Evolutionary conservation across 306 rosid species (phyloP).

Genomic region (Ochetophila trinervis): DNA sequence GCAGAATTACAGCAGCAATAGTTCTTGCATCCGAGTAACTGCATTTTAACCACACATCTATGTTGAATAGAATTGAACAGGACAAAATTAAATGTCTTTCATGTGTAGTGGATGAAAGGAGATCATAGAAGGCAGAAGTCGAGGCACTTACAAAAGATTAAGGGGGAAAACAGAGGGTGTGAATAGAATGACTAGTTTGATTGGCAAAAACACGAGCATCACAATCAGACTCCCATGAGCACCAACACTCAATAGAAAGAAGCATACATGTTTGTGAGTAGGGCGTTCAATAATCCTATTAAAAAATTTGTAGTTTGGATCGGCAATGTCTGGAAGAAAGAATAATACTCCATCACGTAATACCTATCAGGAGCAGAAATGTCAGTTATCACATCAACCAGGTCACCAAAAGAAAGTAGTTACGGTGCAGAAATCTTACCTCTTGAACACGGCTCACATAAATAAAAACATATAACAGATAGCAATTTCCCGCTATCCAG

Average conservation of each 20-base stretch:
- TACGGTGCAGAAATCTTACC: slow-evolving; percentile 2
- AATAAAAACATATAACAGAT: slow-evolving; percentile 4
- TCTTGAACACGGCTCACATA: slow-evolving; percentile 16
- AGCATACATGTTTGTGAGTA: slow-evolving; percentile 4
- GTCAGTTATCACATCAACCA: not conserved
- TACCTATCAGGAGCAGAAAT: slow-evolving; percentile 4
- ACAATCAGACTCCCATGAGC: slow-evolving; percentile 25
- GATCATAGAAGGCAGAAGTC: not conserved
- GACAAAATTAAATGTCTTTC: not conserved
- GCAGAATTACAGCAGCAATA: slow-evolving; percentile 10
- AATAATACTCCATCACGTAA: slow-evolving; percentile 11
- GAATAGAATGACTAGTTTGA: slow-evolving; percentile 5
- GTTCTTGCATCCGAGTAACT: slow-evolving; percentile 14
- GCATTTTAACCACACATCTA: slow-evolving; percentile 2
- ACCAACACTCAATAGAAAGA: slow-evolving; percentile 8
- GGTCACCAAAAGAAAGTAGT: not conserved
- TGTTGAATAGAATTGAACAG: not conserved
- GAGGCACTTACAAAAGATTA: slow-evolving; percentile 12
- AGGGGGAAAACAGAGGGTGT: slow-evolving; percentile 18
- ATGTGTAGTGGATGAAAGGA: not conserved
- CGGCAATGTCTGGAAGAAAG: slow-evolving; percentile 18
- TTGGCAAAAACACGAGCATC: slow-evolving; percentile 19
- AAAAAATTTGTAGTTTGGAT: slow-evolving; percentile 2
- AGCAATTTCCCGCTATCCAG: slow-evolving; percentile 17
- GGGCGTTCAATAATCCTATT: slow-evolving; percentile 5